phyloP scores from a whole-genome alignment of 179 eudicot species.

The Heliamphora pulchella region DNA sequence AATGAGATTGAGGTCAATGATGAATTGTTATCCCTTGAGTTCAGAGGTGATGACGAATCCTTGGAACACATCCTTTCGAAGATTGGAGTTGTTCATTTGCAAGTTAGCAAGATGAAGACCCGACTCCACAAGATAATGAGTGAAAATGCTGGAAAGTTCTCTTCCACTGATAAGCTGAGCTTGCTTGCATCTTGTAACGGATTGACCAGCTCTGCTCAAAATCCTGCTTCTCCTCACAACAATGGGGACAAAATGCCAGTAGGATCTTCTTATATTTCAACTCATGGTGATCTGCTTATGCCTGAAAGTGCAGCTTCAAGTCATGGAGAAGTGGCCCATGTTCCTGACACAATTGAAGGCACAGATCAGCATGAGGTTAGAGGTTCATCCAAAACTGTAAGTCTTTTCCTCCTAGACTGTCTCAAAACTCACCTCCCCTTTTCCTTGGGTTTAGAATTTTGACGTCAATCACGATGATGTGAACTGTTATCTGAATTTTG shows the following conservation, averaged over 20 bases:
- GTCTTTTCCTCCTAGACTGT: constrained; percentile 3
- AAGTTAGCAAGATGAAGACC: constrained; percentile 37
- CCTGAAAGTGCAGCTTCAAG: constrained; percentile 37
- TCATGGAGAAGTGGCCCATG: constrained; percentile 26
- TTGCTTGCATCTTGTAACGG: constrained; percentile 27
- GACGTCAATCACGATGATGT: not conserved
- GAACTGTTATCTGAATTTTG: not conserved
- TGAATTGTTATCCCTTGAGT: constrained; percentile 34
- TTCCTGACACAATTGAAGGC: constrained; percentile 30
- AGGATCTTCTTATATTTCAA: constrained; percentile 33
- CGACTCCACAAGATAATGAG: constrained; percentile 44
- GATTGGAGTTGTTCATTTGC: constrained; percentile 39
- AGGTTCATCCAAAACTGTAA: constrained; percentile 33
- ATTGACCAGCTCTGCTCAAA: constrained; percentile 28
- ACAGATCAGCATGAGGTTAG: constrained; percentile 24
- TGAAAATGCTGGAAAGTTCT: constrained; percentile 41
- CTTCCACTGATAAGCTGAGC: constrained; percentile 23
- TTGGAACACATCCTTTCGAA: constrained; percentile 46
- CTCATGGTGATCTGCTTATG: constrained; percentile 25
- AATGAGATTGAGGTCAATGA: constrained; percentile 29
- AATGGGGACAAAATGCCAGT: constrained; percentile 23
- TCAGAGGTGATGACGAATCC: constrained; percentile 34
- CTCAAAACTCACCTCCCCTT: not conserved
- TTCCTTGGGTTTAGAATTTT: not conserved
- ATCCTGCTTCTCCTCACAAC: constrained; percentile 25